These are phyloP conservation scores for Moesziomyces globuligerus DNA, from an alignment of 1,284 basidiomycete genomes.

Conservation along the genomic window DNA sequence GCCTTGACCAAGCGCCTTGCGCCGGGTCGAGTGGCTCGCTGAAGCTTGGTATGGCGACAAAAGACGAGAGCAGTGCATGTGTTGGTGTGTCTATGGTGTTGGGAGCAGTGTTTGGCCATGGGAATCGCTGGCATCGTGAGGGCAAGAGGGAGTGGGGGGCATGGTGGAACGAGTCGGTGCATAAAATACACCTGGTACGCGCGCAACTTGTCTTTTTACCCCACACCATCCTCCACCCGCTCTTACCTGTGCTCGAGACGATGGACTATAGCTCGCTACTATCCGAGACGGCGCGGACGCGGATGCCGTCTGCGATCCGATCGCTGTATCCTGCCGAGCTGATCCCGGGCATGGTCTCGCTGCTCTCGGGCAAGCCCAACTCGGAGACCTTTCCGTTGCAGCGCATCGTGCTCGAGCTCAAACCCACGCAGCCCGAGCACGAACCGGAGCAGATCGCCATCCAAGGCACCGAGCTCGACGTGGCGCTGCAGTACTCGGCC, in stretches of 20 bases:
- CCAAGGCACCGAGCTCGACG: slow-evolving; percentile 63
- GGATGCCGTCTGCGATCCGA: slow-evolving; percentile 69
- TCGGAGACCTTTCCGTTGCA: slow-evolving; percentile 86
- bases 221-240: not conserved
- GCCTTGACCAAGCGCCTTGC: too few relatives aligned
- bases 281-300: slow-evolving; percentile 30
- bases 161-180: too few relatives aligned
- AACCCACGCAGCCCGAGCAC: slow-evolving; percentile 53
- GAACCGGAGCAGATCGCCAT: slow-evolving; percentile 26
- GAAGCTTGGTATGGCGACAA: too few relatives aligned
- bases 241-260: not conserved
- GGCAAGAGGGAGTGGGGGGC: too few relatives aligned
- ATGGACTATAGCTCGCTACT: slow-evolving; percentile 30
- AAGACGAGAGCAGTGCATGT: too few relatives aligned
- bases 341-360: slow-evolving; percentile 83
- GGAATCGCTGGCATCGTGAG: too few relatives aligned
- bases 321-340: slow-evolving; percentile 80
- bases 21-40: too few relatives aligned
- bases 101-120: too few relatives aligned
- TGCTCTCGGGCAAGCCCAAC: slow-evolving; percentile 79
- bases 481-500: slow-evolving; percentile 71
- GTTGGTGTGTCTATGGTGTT: too few relatives aligned
- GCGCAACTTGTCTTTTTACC: not conserved
- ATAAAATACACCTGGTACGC: too few relatives aligned
- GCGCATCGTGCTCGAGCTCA: slow-evolving; percentile 73